A percentile compares a stretch with the other conserved stretches of the same genome.
Evolutionary conservation across 75 land plant genomes (phyloP).

Genomic region (Sequoiadendron giganteum): DNA sequence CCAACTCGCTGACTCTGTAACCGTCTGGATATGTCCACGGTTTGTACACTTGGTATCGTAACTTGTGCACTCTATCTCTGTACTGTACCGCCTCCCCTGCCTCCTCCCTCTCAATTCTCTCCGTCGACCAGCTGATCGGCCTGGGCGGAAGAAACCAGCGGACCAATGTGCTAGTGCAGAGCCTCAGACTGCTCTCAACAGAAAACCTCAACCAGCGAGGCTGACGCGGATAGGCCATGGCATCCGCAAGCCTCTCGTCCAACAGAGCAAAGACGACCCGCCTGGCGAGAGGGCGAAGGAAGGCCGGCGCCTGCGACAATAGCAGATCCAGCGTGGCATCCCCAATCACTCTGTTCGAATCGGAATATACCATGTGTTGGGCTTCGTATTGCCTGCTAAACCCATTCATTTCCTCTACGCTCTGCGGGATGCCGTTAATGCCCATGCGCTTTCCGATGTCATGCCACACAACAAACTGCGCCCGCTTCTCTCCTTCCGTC

Average conservation of each 20-base stretch:
- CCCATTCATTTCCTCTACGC: slow-evolving; percentile 8
- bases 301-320: background rate
- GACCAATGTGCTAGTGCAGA: background rate
- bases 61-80: no score
- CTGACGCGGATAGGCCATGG: slow-evolving; percentile 21
- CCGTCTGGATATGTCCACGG: background rate
- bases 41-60: no score
- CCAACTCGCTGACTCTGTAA: background rate
- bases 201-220: slow-evolving; percentile 12
- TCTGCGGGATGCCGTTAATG: slow-evolving; percentile 18
- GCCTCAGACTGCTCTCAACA: background rate
- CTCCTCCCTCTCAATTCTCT: background rate
- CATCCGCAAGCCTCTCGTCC: slow-evolving; percentile 20
- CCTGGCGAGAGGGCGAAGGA: slow-evolving; percentile 1
- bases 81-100: background rate
- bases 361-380: slow-evolving; percentile 14
- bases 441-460: slow-evolving; percentile 24
- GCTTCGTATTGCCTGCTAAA: slow-evolving; percentile 19
- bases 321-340: slow-evolving; percentile 16
- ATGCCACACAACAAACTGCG: no score
- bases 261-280: slow-evolving; percentile 10
- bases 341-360: slow-evolving; percentile 19
- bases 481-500: no score
- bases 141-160: background rate
- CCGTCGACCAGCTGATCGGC: background rate